Base-by-base conservation (phyloP, 2,329 filamentous ascomycete species). In the Furcasterigmium sp. region DNA sequence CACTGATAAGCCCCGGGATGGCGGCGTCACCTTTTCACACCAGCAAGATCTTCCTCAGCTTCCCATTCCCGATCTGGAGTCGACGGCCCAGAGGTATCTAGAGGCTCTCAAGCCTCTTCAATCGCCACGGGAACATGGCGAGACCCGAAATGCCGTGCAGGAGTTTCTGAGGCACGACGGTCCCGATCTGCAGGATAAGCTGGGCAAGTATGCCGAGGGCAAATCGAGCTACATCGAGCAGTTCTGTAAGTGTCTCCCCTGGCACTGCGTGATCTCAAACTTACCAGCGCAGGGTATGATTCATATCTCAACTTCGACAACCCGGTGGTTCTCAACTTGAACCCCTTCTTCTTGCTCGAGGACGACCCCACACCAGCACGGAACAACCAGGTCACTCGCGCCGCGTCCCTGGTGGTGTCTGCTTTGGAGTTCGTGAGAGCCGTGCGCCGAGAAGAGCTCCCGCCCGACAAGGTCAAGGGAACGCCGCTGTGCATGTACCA, bases 201-300 rank as follows among this genome's bases (percentile, higher is more conserved):
- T 97, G 44, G 93, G 91, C 70, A 82, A 84, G 56, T 98, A 97
- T 70, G 91, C 93, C 8, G 82, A 81, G 39, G 89, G 86, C 36
- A 91, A 91, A 67, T 88, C 88, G 29, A 97, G 91, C 65, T 98
- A 96, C 60, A 97, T 98, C 55, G 93, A 97, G 61, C 93, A 98
- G 57, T 98, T 98, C 56, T 98, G 91, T 95, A 78, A 60, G 87
- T 76, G 26, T 35, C 10, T 25, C 7, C 11, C 11, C 8, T 10
- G 35, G 14, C 14, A 19, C 15, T n/a, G n/a, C n/a, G n/a, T n/a
- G n/a, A n/a, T n/a, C n/a, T n/a, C n/a, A n/a, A n/a, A n/a, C n/a
- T n/a, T n/a, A n/a, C n/a, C n/a, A n/a, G n/a, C n/a, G n/a, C 48
- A 95, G 91, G 91, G 93, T 97, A 97, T 61, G 93, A 98, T 63